A percentile compares a stretch with the other conserved stretches of the same genome.
These are phyloP conservation scores for Pichia norvegensis DNA, from an alignment of 1,139 yeast species.

Conservation along the genomic window DNA sequence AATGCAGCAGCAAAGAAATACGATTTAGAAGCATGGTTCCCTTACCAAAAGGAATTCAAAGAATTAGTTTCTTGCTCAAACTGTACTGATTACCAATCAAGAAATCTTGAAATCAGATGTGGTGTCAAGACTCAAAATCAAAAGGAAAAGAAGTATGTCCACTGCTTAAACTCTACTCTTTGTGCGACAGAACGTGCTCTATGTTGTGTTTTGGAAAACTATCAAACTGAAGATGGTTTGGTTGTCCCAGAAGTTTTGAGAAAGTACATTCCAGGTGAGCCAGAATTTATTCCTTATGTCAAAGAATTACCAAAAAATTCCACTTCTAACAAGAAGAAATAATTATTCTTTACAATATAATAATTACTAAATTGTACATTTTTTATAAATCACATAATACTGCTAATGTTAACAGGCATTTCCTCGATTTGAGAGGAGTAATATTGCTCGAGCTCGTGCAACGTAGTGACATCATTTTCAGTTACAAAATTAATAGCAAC, in stretches of 20 bases:
- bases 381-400: slow-evolving; percentile 27
- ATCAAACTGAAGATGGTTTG: slow-evolving; percentile 94
- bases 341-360: no score
- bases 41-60: slow-evolving; percentile 96
- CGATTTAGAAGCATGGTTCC: slow-evolving; percentile 99
- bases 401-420: slow-evolving; percentile 76
- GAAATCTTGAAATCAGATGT: slow-evolving; percentile 97
- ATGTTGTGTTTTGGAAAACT: slow-evolving; percentile 94
- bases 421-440: slow-evolving; percentile 75
- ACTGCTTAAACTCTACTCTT: slow-evolving; percentile 93
- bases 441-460: slow-evolving; percentile 67
- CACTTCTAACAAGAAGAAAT: slow-evolving; percentile 66
- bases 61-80: slow-evolving; percentile 97
- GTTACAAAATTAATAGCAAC: slow-evolving; percentile 87
- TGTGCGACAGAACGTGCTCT: slow-evolving; percentile 98
- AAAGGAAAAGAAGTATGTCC: slow-evolving; percentile 95
- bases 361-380: neutral
- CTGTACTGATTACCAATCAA: slow-evolving; percentile 98
- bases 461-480: slow-evolving; percentile 49
- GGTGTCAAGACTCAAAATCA: slow-evolving; percentile 96
- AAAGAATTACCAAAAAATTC: slow-evolving; percentile 93
- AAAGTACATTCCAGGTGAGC: slow-evolving; percentile 96
- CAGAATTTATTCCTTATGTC: slow-evolving; percentile 85
- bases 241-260: slow-evolving; percentile 91
- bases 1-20: slow-evolving; percentile 98